These are phyloP conservation scores for Colletotrichum cuscutae DNA, from an alignment of 2,329 filamentous ascomycete species.

Conservation along the genomic window DNA sequence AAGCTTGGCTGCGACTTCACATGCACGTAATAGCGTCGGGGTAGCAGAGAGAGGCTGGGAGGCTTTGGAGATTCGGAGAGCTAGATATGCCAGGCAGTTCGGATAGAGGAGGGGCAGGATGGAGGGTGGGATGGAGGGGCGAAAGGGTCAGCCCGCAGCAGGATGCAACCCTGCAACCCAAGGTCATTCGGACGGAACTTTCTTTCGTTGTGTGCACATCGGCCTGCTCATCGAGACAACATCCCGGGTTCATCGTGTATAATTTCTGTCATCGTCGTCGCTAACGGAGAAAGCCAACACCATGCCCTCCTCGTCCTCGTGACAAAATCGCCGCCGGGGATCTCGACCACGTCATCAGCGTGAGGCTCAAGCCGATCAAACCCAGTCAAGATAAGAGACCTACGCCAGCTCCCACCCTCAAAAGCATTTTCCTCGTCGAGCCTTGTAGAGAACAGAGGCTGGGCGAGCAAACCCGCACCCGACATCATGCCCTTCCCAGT, in stretches of 20 bases:
- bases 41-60: background rate
- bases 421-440: too few species aligned
- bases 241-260: background rate
- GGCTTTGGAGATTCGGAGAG: background rate
- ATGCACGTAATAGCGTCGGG: slow-evolving; percentile 7
- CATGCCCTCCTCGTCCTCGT: background rate
- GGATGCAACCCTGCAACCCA: slow-evolving; percentile 14
- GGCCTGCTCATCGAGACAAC: background rate
- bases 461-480: background rate
- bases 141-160: slow-evolving; percentile 3
- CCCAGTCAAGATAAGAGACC: background rate
- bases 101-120: background rate
- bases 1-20: slow-evolving; percentile 10
- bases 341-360: slow-evolving; percentile 6
- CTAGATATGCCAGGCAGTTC: background rate
- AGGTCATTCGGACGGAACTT: slow-evolving; percentile 9
- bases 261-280: background rate
- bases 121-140: background rate
- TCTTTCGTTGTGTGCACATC: background rate
- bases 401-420: background rate
- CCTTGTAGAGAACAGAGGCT: too few species aligned
- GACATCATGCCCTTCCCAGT: slow-evolving; percentile 44
- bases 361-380: background rate
- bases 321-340: background rate
- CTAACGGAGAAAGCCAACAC: background rate